phyloP scores from a whole-genome alignment of 1,139 yeast species.

The Geotrichum bryndzae region DNA sequence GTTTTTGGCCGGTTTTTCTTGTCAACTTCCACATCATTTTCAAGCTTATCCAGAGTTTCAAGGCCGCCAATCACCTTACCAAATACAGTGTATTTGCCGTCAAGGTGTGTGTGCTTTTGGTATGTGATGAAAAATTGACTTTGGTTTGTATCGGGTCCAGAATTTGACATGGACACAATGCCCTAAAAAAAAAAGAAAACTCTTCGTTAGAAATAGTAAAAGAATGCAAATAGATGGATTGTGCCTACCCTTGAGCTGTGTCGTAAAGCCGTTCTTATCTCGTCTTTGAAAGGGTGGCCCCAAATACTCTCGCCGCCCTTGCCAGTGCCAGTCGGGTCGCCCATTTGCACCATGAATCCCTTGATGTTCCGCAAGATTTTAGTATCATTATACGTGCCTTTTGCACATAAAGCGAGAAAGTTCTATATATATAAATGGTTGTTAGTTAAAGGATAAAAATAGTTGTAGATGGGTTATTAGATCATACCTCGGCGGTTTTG shows the following conservation, averaged over 20 bases:
- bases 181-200: slow-evolving; percentile 28
- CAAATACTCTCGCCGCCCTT: slow-evolving; percentile 48
- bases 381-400: slow-evolving; percentile 41
- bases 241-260: slow-evolving; percentile 41
- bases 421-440: slow-evolving; percentile 26
- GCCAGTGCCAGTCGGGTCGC: slow-evolving; percentile 31
- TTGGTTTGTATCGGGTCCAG: slow-evolving; percentile 43
- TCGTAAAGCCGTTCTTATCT: slow-evolving; percentile 39
- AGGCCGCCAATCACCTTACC: slow-evolving; percentile 45
- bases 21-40: slow-evolving; percentile 35
- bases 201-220: background rate
- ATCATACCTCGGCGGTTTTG: slow-evolving; percentile 27
- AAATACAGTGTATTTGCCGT: slow-evolving; percentile 54
- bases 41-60: slow-evolving; percentile 37
- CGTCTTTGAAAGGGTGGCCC: slow-evolving; percentile 49
- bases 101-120: slow-evolving; percentile 40
- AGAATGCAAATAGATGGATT: too few relatives aligned
- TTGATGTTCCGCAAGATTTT: slow-evolving; percentile 42
- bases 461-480: too few relatives aligned
- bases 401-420: slow-evolving; percentile 46
- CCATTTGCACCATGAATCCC: slow-evolving; percentile 45
- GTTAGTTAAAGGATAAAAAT: background rate
- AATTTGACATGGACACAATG: slow-evolving; percentile 43
- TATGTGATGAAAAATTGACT: slow-evolving; percentile 43
- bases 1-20: slow-evolving; percentile 40